phyloP scores from a whole-genome alignment of 2,329 filamentous ascomycete genomes.

The Hypoxylon sp. region DNA sequence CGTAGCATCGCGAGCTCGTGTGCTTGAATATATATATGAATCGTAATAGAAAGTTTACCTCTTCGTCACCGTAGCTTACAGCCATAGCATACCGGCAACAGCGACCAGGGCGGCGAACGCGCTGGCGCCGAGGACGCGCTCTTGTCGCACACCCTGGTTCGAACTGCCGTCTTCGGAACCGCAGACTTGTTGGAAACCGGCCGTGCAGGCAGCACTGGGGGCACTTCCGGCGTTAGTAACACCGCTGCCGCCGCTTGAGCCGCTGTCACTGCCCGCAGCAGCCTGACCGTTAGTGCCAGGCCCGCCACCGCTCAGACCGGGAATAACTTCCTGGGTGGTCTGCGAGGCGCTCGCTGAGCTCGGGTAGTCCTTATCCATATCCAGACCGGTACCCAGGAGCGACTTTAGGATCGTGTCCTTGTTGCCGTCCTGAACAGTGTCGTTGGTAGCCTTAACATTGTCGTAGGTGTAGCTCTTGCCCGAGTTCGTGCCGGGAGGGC shows the following conservation, averaged over 20 bases:
- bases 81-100: slow-evolving; percentile 52
- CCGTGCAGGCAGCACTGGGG: slow-evolving; percentile 45
- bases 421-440: slow-evolving; percentile 82
- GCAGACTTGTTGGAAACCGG: slow-evolving; percentile 52
- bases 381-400: slow-evolving; percentile 82
- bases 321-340: slow-evolving; percentile 47
- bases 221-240: slow-evolving; percentile 37
- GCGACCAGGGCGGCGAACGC: slow-evolving; percentile 54
- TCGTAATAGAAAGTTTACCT: slow-evolving; percentile 4
- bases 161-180: slow-evolving; percentile 29
- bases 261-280: slow-evolving; percentile 41
- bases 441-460: slow-evolving; percentile 75
- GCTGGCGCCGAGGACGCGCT: slow-evolving; percentile 51
- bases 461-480: slow-evolving; percentile 84
- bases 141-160: slow-evolving; percentile 50
- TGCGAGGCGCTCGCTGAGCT: slow-evolving; percentile 54
- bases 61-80: slow-evolving; percentile 37
- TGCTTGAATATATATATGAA: slow-evolving; percentile 25
- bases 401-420: slow-evolving; percentile 83
- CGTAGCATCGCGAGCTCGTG: slow-evolving; percentile 10
- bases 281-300: slow-evolving; percentile 54
- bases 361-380: slow-evolving; percentile 69
- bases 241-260: slow-evolving; percentile 20
- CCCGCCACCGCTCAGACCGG: slow-evolving; percentile 53
- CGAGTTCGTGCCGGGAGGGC: slow-evolving; percentile 75